These are phyloP conservation scores for Guillardia theta DNA, from an alignment of 78 protist genomes.

Conservation along the genomic window DNA sequence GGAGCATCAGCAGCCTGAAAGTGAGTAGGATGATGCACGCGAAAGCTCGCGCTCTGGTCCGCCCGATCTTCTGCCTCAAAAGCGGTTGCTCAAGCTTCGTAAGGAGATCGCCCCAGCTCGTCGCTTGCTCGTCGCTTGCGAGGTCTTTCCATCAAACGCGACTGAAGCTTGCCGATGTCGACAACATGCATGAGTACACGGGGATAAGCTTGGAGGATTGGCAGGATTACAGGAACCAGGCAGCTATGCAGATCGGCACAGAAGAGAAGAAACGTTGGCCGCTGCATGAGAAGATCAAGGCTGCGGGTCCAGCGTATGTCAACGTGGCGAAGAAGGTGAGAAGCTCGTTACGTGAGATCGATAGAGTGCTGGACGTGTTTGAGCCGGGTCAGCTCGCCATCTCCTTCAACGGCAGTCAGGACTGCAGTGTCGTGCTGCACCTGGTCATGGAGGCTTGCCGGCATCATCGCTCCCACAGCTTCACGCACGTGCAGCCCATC, in stretches of 20 bases:
- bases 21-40: no score
- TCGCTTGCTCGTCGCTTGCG: no score
- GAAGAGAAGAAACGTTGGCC: neutral
- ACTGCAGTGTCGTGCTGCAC: neutral
- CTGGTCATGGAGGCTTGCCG: neutral
- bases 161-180: neutral
- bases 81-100: no score
- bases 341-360: neutral
- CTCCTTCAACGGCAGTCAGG: slow-evolving; percentile 22
- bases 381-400: slow-evolving; percentile 17
- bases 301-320: neutral
- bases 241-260: neutral
- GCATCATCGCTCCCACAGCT: neutral
- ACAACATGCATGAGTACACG: slow-evolving; percentile 17
- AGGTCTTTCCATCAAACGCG: no score
- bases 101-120: no score
- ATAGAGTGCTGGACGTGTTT: neutral
- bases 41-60: no score
- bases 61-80: no score
- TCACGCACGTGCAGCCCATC: slow-evolving; percentile 31
- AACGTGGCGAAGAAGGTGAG: neutral
- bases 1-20: no score
- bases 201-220: no score
- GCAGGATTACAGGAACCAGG: neutral
- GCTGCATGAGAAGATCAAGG: neutral